Base-by-base conservation (phyloP, 768 basidiomycete genomes). In the Antrodiella citrinella region DNA sequence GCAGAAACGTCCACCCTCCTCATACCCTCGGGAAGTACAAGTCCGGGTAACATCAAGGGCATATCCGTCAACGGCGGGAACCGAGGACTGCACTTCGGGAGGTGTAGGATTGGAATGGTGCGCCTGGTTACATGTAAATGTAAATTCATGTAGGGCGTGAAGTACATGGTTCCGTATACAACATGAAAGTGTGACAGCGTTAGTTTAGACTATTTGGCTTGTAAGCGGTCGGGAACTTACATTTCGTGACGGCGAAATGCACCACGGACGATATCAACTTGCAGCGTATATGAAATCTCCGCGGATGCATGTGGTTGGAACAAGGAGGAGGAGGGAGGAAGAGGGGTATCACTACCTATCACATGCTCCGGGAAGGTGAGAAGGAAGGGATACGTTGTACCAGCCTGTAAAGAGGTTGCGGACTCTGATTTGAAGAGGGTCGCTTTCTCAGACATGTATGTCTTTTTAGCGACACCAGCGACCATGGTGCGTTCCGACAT, bases 1-100 rank as follows among this genome's bases (percentile, higher is more conserved):
- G 30, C 7, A 35, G 7, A 7, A 7, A 35, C 7, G 30, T 7
- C 30, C 30, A 35, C 30, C 15, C 15, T 35, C 30, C 30, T 7
- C 30, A 35, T 35, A 35, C 30, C 30, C 15, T 15, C 30, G 15
- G 30, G 30, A 35, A 35, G 7, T 7, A 7, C 30, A 35, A 7
- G 7, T 35, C 30, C 30, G 7, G 30, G 30, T 7, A 7, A 57
- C 18, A 62, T 59, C 48, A 57, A 57, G 13, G 65, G 68, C 19
- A 70, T 65, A 13, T 61, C 50, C n/a, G 59, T 52, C 40, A 71
- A 45, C 3, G 69, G 62, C 13, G 71, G 67, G 30, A 62, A 48
- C 12, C 58, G 35, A 3, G 73, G 74, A 43, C 65, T 65, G 13
- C 72, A 65, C 56, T 73, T 72, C 2, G 73, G 74, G 18, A 76